Base-by-base conservation (phyloP, 495 filamentous ascomycete species). In the Lepidopterella palustris region DNA sequence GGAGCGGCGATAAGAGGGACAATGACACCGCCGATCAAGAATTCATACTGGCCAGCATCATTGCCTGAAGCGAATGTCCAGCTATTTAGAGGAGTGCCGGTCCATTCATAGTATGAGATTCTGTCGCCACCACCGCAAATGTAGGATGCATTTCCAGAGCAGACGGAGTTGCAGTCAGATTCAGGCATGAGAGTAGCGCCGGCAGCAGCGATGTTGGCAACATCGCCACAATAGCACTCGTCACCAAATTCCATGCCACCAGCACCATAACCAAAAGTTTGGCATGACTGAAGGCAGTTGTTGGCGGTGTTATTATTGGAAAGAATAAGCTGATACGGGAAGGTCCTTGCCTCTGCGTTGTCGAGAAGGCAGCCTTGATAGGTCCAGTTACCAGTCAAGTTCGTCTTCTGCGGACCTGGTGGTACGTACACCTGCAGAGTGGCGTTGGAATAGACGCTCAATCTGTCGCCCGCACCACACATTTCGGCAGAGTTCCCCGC, bases 1-100 rank as follows among this genome's bases (percentile, higher is more conserved):
- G 79, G 77, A 58, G 78, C 76, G 8, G 82, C 81, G 65, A 86
- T 80, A 51, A 87, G 74, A 35, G 84, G 84, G 21, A 85, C 76
- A 57, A 80, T 78, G 48, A 84, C 80, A 49, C 84, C 84, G 47
- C 78, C 75, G 45, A 83, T 77, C 21, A 87, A 75, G 61, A 84
- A 77, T 54, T 79, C 67, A 68, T 86, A 87, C 53, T 70, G 57
- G 27, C 84, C 84, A 48, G 82, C 81, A n/a, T 68, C 72, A 55
- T 73, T 74, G 31, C 81, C 82, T 40, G 78, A 66, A 0, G 80
- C 74, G 62, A 80, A 82, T 40, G 73, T 64, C 78, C 81, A 85
- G n/a, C 70, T 53, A 64, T 83, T 80, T 24, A 84, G 70, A 0
- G 79, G 74, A 4, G 70, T 68, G 21, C 80, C 79, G 45, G 74